Base-by-base conservation (phyloP, 768 basidiomycete genomes). In the Boletus patriciae region DNA sequence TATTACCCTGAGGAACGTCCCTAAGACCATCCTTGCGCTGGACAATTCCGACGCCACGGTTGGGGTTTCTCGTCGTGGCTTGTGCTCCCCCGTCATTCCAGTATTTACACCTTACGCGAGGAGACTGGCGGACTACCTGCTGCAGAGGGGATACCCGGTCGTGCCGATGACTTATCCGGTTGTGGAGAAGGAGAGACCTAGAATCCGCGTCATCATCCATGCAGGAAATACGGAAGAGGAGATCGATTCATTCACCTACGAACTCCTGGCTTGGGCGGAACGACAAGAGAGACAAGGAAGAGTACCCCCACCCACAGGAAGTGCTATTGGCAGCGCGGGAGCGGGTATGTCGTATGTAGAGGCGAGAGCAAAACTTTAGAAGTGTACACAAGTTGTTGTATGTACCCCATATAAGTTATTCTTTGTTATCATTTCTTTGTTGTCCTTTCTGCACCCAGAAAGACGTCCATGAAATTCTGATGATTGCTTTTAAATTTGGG, bases 181-280 rank as follows among this genome's bases (percentile, higher is more conserved):
- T 13, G 59, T 59, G 2, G 57, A 33, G 10, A 55, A 21, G 2
- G 55, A 29, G 13, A 53, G 27, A n/a, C 51, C 65, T 0, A 31
- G 65, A 15, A 57, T 66, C 3, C 65, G 62, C n/a, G 37, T 66
- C 45, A 55, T 36, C n/a, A 49, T 67, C 6, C 65, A 66, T n/a
- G 62, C 65, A 5, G 27, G 57, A 3, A 66, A 64, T 40, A 66
- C 65, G 19, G 59, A 59, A 49, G 51, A 21, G 44, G 62, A 66
- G 25, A 66, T 66, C 11, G 49, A 67, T 46, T 7, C 55, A 0
- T 55, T 66, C 6, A 4, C 55, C 27, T 10, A 46, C n/a, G 48
- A 52, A 11, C 52, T 66, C 31, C 1, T 66, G 23, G 16, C 12
- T 36, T 66, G 65, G 65, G 62, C 53, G 0, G 38, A 40, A 27